Base-by-base conservation (phyloP, 2,329 filamentous ascomycete species). In the Xylaria polymorpha region DNA sequence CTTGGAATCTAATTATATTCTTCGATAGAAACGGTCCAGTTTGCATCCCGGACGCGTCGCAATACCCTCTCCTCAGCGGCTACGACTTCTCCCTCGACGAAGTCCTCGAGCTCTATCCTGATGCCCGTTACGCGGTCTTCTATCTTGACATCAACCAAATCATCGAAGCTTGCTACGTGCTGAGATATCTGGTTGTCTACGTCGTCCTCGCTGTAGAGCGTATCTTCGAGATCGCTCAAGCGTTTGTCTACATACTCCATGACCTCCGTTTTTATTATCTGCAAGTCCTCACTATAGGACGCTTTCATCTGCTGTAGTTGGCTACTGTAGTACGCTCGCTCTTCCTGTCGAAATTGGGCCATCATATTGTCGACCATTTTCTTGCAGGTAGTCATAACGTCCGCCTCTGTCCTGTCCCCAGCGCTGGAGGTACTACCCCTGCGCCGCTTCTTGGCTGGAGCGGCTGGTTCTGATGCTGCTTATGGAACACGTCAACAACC, bases 241-340 rank as follows among this genome's bases (percentile, higher is more conserved):
- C 46, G 46, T 50, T 25, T 25, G 46, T 50, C 22, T 10, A 50
- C 46, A 14, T 50, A 25, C 46, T 50, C 4, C 46, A 25, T 50
- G 9, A 50, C 14, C 46, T 50, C 46, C 12, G 20, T 25, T 20
- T 25, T 50, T 6, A 50, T 25, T 50, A 9, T 50, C 22, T 25
- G 46, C 43, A 46, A 20, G 7, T 10, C 43, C 2, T 10, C 1
- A 20, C n/a, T 6, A 20, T 20, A 46, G 43, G 43, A 20, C n/a
- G n/a, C 53, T 56, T 3, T 56, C 35, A 14, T 7, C 35, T 56
- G 35, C 53, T 41, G 35, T 20, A 57, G 55, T 57, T 57, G 35
- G 53, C 53, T 57, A 57, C 53, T 57, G 20, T 57, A 57, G 53
- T 57, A 57, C 20, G 55, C 55, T n/a, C 20, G 55, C 55, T 57